Evolutionary conservation across 2,329 filamentous ascomycete genomes (phyloP), one percentile per base, ranked within the genome.

Genomic region (Diaporthe ilicicola): DNA sequence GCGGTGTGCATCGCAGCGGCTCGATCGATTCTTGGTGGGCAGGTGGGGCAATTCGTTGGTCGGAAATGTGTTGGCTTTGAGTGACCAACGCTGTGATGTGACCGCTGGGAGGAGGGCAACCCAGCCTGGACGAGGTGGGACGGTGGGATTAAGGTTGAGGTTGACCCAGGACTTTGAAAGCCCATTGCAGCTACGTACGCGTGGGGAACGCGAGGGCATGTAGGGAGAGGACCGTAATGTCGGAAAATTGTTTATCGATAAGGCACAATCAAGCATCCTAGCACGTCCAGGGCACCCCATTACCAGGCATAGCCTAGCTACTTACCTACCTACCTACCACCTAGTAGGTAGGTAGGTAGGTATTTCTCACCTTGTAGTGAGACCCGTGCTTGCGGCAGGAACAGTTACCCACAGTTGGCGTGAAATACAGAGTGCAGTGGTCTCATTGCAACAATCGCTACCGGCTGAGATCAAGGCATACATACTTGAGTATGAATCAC

Each of bases 211-310:
- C 37, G 24, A 44, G 19, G 48, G 27, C 37, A 22, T 27, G 12
- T n/a, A 34, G 19, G 12, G 24, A 22, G 24, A 50, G 46, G n/a
- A 42, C 13, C 19, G 37, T 12, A 66, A 4, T 34, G 24, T 2
- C 17, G 46, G 56, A 50, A 46, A 65, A 55, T 70, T 70, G 53
- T 9, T 70, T 70, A 70, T 70, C 69, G 69, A 70, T 70, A 70
- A 70, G 69, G 42, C n/a, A n/a, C n/a, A 22, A 6, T 24, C 13
- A 17, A 9, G 22, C 22, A 39, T 24, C n/a, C 34, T 10, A n/a
- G 13, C n/a, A 10, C 32, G 4, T 9, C 32, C 32, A 32, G 13
- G 24, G 8, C 22, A 32, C 17, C 42, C n/a, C n/a, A n/a, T n/a
- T 48, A 2, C 7, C 10, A 54, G 44, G n/a, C 19, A 46, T 29